A percentile compares a stretch with the other conserved stretches of the same genome.
These are phyloP conservation scores for Hanseniaspora gamundiae DNA, from an alignment of 1,139 yeast genomes.

Conservation along the genomic window DNA sequence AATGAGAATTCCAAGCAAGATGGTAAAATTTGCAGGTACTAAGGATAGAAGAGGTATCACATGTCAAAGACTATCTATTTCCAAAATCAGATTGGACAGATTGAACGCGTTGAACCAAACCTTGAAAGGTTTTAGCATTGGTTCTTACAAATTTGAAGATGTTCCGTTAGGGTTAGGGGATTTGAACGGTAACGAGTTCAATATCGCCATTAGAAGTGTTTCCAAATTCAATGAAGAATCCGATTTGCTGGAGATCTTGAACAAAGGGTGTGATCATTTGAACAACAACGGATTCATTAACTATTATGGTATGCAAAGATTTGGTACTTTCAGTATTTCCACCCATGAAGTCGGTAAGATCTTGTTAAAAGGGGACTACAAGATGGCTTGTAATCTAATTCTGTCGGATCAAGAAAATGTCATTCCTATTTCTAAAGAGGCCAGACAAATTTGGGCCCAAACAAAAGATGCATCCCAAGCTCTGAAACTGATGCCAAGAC, in stretches of 20 bases:
- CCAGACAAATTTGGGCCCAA: constrained; percentile 71
- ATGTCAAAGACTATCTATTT: constrained; percentile 67
- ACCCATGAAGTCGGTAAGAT: constrained; percentile 77
- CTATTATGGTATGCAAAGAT: constrained; percentile 94
- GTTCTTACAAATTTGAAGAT: constrained; percentile 63
- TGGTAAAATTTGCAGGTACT: constrained; percentile 81
- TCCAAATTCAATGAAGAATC: constrained; percentile 17
- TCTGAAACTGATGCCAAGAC: constrained; percentile 65
- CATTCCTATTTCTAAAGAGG: constrained; percentile 69
- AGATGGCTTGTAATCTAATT: constrained; percentile 63
- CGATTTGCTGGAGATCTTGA: constrained; percentile 31
- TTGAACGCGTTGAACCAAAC: constrained; percentile 65
- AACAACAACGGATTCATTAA: constrained; percentile 69
- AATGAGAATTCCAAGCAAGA: constrained; percentile 57
- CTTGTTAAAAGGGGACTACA: constrained; percentile 64
- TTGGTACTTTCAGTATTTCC: constrained; percentile 88
- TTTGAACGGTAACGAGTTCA: constrained; percentile 75
- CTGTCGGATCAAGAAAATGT: constrained; percentile 78
- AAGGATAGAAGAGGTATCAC: constrained; percentile 96
- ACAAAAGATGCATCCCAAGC: constrained; percentile 58
- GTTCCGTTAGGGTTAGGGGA: constrained; percentile 64
- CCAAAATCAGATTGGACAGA: constrained; percentile 65
- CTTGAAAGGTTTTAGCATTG: constrained; percentile 60
- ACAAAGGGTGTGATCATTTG: constrained; percentile 45
- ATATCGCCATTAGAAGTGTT: constrained; percentile 71